phyloP scores from a whole-genome alignment of 75 land plant genomes.

The Cupressus sempervirens region DNA sequence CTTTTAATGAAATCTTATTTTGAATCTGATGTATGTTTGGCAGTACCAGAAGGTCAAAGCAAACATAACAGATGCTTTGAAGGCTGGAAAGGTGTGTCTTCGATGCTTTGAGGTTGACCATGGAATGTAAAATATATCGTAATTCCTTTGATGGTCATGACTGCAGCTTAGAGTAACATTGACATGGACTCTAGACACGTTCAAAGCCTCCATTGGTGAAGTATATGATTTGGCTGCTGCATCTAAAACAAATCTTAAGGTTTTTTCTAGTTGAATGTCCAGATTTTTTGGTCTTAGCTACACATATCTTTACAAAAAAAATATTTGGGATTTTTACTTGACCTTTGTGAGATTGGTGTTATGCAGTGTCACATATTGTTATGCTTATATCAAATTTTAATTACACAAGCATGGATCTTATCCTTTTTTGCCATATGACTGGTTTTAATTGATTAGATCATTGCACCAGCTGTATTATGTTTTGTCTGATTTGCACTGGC shows the following conservation, averaged over 20 bases:
- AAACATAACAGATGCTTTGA: slow-evolving; percentile 71
- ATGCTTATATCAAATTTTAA: no score
- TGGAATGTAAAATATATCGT: background rate
- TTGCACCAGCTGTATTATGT: background rate
- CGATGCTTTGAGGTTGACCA: background rate
- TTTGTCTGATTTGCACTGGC: background rate
- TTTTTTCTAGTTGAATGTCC: slow-evolving; percentile 18
- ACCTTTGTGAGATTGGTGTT: background rate
- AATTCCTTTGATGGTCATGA: background rate
- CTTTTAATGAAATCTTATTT: background rate
- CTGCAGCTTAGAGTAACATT: slow-evolving; percentile 55
- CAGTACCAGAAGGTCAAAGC: slow-evolving; percentile 91
- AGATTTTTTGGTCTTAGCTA: background rate
- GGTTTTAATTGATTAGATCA: no score
- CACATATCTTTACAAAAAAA: background rate
- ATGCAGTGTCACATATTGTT: background rate
- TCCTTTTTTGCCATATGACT: no score
- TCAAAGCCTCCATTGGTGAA: slow-evolving; percentile 66
- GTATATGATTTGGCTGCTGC: slow-evolving; percentile 42
- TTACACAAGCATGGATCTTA: no score
- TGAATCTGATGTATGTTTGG: slow-evolving; percentile 12
- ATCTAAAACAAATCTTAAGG: slow-evolving; percentile 85
- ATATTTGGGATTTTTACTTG: background rate
- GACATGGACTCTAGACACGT: slow-evolving; percentile 65
- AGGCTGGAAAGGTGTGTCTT: slow-evolving; percentile 54